Percentiles rank a stretch among this genome's conserved stretches.
These are phyloP conservation scores for Ustilago xerochloae DNA, from an alignment of 1,284 basidiomycete species.

Conservation along the genomic window DNA sequence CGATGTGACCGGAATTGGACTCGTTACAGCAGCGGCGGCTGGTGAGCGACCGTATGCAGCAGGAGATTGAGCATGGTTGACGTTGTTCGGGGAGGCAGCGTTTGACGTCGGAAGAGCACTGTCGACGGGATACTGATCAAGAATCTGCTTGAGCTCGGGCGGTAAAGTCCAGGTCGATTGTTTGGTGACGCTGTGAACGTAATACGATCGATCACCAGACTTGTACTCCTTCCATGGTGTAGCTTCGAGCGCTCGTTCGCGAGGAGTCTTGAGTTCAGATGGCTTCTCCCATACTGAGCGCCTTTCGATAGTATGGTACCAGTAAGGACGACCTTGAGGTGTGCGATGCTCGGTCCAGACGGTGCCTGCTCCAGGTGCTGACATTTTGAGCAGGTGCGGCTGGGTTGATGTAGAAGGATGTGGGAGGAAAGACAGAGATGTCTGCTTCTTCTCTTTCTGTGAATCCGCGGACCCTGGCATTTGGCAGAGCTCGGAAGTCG, in stretches of 20 bases:
- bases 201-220: slow-evolving; percentile 64
- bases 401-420: neutral
- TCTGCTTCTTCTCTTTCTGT: neutral
- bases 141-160: slow-evolving; percentile 58
- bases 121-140: slow-evolving; percentile 50
- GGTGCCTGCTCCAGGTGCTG: neutral
- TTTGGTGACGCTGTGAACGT: slow-evolving; percentile 66
- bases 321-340: slow-evolving; percentile 61
- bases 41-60: slow-evolving; percentile 9
- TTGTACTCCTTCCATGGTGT: slow-evolving; percentile 68
- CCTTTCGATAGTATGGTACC: slow-evolving; percentile 63
- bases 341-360: slow-evolving; percentile 62
- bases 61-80: slow-evolving; percentile 13
- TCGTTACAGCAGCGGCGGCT: slow-evolving; percentile 1
- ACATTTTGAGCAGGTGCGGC: slow-evolving; percentile 14
- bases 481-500: neutral
- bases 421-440: neutral
- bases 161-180: slow-evolving; percentile 64
- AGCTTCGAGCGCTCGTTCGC: slow-evolving; percentile 61
- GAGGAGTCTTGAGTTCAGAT: slow-evolving; percentile 62
- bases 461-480: neutral
- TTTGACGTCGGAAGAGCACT: neutral
- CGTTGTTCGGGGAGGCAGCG: slow-evolving; percentile 5
- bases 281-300: slow-evolving; percentile 67
- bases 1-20: slow-evolving; percentile 4